Base-by-base conservation (phyloP, 805 yeast genomes). In the Hanseniaspora vineae region DNA sequence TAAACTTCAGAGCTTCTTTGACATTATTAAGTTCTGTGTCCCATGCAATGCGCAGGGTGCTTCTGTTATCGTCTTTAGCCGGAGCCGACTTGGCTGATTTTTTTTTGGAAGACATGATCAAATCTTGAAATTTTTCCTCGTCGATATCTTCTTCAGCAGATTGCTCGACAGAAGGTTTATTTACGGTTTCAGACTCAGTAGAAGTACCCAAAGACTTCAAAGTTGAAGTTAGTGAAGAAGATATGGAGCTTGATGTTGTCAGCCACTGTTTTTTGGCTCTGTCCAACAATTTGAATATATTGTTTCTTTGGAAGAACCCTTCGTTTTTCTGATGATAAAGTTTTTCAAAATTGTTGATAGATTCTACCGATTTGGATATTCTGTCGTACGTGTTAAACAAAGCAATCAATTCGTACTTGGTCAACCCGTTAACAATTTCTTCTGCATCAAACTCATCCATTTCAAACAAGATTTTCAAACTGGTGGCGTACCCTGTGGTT, bases 401-500 rank as follows among this genome's bases (percentile, higher is more conserved):
- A 1, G 96, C 94, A 46, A 90, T 90, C 50, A 92, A 68, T 66
- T 92, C 99, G 50, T 85, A 79, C 55, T 87, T 75, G 39, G 84
- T 73, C 59, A 84, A 73, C 48, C 72, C 75, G 50, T 79, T 71
- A 42, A 83, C 75, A 29, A 75, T 75, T 37, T 67, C 68, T n/a
- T 59, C 61, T 45, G 70, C 70, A 45, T 68, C 68, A 33, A 60
- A 56, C 20, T 76, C 73, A 50, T 72, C 72, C 46, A 81, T 66
- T 62, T 90, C 97, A 62, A 92, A 87, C 50, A 92, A 69, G 20
- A 90, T 76, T 63, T 92, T 92, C 58, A 92, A 74, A 1, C 96
- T 95, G 9, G 99, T 92, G 17, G 97, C 99, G 64, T 92, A 92
- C 18, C 99, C 99, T 14, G 92, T 86, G 1, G 95, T 87, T 68